Percentiles rank a stretch among this genome's conserved stretches.
Evolutionary conservation across 1,139 yeast species (phyloP).

Genomic region (Blastobotrys buckinghamii): DNA sequence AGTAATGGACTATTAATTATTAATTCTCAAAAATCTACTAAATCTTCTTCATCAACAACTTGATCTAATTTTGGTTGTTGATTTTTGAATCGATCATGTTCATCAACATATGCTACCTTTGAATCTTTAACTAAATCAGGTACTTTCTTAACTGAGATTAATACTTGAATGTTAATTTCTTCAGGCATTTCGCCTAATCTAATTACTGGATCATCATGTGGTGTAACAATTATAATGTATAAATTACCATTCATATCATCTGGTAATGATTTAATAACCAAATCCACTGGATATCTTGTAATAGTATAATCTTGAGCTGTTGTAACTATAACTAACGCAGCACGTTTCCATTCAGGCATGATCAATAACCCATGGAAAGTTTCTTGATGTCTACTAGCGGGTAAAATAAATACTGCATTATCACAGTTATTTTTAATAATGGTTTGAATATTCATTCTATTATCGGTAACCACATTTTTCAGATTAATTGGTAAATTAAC

Average conservation of each 20-base stretch:
- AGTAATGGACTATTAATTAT: neutral
- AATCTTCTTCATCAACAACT: neutral
- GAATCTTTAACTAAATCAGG: neutral
- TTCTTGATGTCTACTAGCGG: conserved; percentile 2
- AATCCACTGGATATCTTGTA: conserved; percentile 1
- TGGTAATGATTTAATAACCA: neutral
- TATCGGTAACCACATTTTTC: neutral
- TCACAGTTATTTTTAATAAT: neutral
- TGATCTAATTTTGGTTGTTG: too few species aligned
- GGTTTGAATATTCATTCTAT: neutral
- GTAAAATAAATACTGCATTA: neutral
- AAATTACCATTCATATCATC: neutral
- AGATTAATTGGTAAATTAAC: neutral
- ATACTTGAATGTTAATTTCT: neutral
- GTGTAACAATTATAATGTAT: neutral
- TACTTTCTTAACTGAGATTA: neutral
- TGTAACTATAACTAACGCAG: neutral
- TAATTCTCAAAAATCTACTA: neutral
- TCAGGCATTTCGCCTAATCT: neutral
- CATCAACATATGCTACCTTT: neutral
- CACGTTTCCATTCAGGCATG: neutral
- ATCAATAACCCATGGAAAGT: conserved; percentile 1
- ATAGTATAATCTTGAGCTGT: neutral
- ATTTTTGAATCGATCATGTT: too few species aligned
- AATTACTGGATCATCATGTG: neutral